A percentile compares a stretch with the other conserved stretches of the same genome.
These are phyloP conservation scores for Suillus clintonianus DNA, from an alignment of 768 basidiomycete genomes.

Conservation along the genomic window DNA sequence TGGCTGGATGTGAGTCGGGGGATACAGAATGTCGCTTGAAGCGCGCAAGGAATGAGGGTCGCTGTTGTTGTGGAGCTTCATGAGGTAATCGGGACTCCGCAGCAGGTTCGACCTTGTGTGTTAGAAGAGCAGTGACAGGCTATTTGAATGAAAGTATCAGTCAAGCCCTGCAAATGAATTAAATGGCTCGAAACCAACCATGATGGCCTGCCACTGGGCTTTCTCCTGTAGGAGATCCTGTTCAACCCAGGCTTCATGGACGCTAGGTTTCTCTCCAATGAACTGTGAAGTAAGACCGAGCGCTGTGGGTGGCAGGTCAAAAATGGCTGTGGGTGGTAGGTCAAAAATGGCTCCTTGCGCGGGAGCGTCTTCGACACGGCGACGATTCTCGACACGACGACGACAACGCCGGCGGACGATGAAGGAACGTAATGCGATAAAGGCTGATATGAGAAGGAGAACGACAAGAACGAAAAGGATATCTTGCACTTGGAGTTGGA, in stretches of 20 bases:
- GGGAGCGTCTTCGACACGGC: constrained; percentile 53
- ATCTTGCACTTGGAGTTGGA: too few relatives aligned
- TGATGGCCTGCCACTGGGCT: constrained; percentile 48
- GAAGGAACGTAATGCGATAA: constrained; percentile 65
- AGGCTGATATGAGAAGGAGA: constrained; percentile 63
- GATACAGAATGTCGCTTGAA: constrained; percentile 3
- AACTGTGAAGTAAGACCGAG: constrained; percentile 34
- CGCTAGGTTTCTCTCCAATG: constrained; percentile 50
- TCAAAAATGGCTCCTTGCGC: constrained; percentile 45
- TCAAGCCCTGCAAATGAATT: neutral
- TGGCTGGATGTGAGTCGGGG: constrained; percentile 7
- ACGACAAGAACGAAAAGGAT: too few relatives aligned
- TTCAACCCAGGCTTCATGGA: constrained; percentile 49
- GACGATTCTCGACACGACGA: too few relatives aligned
- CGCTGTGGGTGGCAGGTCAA: too few relatives aligned
- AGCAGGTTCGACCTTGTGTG: constrained; percentile 12
- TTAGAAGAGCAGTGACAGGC: constrained; percentile 33
- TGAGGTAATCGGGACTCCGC: neutral
- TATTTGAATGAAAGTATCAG: constrained; percentile 10
- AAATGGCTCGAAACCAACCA: constrained; percentile 35
- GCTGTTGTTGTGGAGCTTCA: neutral
- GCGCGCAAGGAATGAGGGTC: constrained; percentile 6
- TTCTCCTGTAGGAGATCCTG: constrained; percentile 18
- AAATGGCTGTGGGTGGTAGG: too few relatives aligned
- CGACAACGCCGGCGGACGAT: constrained; percentile 60